These are phyloP conservation scores for Lathyrus oleraceus DNA, from an alignment of 306 rosid species.

Conservation along the genomic window DNA sequence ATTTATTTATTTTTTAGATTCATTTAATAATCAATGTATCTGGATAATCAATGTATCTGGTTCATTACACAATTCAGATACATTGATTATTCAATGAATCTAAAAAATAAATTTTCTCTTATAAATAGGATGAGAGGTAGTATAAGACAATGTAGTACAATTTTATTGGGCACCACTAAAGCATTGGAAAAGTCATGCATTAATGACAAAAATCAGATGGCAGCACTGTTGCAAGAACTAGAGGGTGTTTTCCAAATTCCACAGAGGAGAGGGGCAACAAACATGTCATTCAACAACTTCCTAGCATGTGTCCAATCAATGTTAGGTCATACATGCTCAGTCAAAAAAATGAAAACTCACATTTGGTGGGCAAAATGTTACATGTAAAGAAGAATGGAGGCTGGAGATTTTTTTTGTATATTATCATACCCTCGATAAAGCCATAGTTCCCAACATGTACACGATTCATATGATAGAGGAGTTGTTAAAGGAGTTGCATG, in stretches of 20 bases:
- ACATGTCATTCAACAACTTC: neutral
- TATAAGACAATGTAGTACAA: too few relatives aligned
- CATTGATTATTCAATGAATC: too few relatives aligned
- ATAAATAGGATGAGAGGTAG: too few relatives aligned
- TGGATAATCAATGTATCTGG: too few relatives aligned
- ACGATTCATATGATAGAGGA: neutral
- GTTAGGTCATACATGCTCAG: neutral
- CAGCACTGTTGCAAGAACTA: neutral
- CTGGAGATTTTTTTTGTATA: slow-evolving; percentile 3
- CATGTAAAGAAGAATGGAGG: neutral
- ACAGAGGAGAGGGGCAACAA: neutral
- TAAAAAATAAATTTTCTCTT: too few relatives aligned
- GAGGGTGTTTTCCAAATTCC: neutral
- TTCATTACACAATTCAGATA: too few relatives aligned
- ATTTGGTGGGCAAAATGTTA: neutral
- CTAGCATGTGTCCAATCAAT: neutral
- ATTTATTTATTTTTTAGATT: too few relatives aligned
- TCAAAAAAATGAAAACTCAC: neutral
- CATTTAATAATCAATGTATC: too few relatives aligned
- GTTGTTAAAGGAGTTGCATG: neutral
- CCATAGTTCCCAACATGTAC: neutral
- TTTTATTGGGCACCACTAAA: too few relatives aligned
- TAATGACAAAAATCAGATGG: neutral
- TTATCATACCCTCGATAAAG: neutral
- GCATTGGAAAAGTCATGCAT: too few relatives aligned